Evolutionary conservation across 2,329 filamentous ascomycete genomes (phyloP).

Genomic region (Teratosphaeriaceae sp.): DNA sequence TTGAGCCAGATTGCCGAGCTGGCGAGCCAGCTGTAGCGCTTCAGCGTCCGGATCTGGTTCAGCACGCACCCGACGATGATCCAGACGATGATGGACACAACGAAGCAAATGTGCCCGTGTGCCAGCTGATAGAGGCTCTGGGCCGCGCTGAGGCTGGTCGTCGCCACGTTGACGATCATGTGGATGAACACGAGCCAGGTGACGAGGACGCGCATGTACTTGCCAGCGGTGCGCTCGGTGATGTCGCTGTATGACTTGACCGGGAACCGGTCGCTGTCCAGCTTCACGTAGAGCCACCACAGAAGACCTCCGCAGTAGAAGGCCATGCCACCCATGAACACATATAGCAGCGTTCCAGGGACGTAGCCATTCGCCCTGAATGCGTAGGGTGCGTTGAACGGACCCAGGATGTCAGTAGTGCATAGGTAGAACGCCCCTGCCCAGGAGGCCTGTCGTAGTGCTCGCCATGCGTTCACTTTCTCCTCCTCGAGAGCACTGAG

Average conservation of each 20-base stretch:
- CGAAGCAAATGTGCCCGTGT: conserved; percentile 7
- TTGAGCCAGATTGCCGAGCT: conserved; percentile 52
- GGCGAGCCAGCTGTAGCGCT: conserved; percentile 49
- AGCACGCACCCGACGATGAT: conserved; percentile 44
- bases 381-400: conserved; percentile 27
- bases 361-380: conserved; percentile 25
- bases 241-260: conserved; percentile 37
- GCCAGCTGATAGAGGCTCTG: conserved; percentile 5
- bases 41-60: conserved; percentile 51
- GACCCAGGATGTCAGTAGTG: conserved; percentile 38
- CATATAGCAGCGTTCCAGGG: conserved; percentile 31
- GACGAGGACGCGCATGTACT: conserved; percentile 6
- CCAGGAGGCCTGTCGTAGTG: conserved; percentile 7
- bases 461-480: conserved; percentile 10
- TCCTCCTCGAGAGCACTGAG: conserved; percentile 6
- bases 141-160: conserved; percentile 5
- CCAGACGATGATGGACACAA: conserved; percentile 31
- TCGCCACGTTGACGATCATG: conserved; percentile 9
- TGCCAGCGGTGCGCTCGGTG: conserved; percentile 8
- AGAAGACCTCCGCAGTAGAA: conserved; percentile 22
- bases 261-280: conserved; percentile 36
- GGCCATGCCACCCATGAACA: conserved; percentile 31
- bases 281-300: conserved; percentile 32
- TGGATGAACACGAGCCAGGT: conserved; percentile 11
- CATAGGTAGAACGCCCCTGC: conserved; percentile 8